Percentiles rank a stretch among this genome's conserved stretches.
phyloP scores from a whole-genome alignment of 2,329 filamentous ascomycete species.

The Dendrostoma leiphaemia region DNA sequence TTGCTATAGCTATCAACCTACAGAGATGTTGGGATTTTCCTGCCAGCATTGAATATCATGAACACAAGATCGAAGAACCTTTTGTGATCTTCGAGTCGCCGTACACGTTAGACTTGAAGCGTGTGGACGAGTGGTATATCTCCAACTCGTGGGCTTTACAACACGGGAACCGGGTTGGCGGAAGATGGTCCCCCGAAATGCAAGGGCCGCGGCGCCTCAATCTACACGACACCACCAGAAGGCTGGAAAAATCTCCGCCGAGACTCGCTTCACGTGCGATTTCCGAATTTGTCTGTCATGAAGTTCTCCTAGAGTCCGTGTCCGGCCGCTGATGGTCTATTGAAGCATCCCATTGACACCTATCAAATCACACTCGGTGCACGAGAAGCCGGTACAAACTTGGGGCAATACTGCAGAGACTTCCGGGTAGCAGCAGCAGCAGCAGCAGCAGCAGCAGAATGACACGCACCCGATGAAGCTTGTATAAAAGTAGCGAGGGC shows the following conservation, averaged over 20 bases:
- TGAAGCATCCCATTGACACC: not conserved
- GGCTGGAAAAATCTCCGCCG: not conserved
- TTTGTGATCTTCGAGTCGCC: too few species aligned
- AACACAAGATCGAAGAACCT: too few species aligned
- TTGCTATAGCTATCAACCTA: too few species aligned
- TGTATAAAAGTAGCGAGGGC: constrained; percentile 1
- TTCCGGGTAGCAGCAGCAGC: too few species aligned
- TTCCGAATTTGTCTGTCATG: not conserved
- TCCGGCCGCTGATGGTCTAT: not conserved
- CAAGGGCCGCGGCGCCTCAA: not conserved
- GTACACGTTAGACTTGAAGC: too few species aligned
- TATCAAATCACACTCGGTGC: not conserved
- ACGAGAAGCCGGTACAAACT: not conserved
- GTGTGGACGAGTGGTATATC: too few species aligned
- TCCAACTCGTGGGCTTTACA: too few species aligned
- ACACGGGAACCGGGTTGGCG: too few species aligned
- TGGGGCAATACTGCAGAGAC: not conserved
- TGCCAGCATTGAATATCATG: too few species aligned
- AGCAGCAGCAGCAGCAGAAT: too few species aligned
- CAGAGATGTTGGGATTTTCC: too few species aligned
- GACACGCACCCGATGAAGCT: too few species aligned
- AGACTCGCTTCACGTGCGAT: not conserved
- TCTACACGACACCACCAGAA: not conserved
- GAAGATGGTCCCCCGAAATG: constrained; percentile 4
- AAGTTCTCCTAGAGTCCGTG: not conserved